Conservation (phyloP, 345 rosid species). For the Linum trigynum region DNA sequence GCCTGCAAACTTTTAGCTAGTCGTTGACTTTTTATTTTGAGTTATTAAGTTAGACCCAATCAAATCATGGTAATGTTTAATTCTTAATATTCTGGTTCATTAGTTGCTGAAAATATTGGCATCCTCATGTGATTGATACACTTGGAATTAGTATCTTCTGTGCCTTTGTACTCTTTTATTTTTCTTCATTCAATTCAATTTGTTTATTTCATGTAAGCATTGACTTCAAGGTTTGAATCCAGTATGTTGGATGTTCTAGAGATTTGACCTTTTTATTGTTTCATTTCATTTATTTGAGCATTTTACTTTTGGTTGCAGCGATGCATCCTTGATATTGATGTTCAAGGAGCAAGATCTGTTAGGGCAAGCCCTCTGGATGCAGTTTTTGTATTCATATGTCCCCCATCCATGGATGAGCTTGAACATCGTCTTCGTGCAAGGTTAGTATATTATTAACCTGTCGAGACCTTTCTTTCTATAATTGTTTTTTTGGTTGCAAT, state of each 20-base stretch:
- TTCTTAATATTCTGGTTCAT: background rate
- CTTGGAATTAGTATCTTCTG: too few relatives aligned
- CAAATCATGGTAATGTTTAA: background rate
- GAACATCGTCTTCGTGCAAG: constrained; percentile 82
- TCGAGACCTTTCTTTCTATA: background rate
- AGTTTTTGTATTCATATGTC: constrained; percentile 65
- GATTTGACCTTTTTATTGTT: background rate
- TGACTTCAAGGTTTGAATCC: background rate
- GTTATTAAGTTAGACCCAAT: background rate
- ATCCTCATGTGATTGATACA: too few relatives aligned
- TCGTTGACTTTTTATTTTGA: background rate
- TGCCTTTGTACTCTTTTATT: too few relatives aligned
- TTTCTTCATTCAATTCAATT: too few relatives aligned
- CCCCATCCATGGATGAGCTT: constrained; percentile 78
- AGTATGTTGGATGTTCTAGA: background rate
- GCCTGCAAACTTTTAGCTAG: background rate
- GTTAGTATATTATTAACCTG: constrained; percentile 25
- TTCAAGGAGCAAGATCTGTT: constrained; percentile 88
- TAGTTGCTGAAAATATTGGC: too few relatives aligned
- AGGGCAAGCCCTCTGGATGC: constrained; percentile 72
- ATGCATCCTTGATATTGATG: constrained; percentile 98
- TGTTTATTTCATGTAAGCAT: too few relatives aligned
- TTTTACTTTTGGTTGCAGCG: constrained; percentile 32
- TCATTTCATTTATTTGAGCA: too few relatives aligned
- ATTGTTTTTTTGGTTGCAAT: background rate